Conservation (phyloP, 2,329 filamentous ascomycete species). For the Epichloe gansuensis region DNA sequence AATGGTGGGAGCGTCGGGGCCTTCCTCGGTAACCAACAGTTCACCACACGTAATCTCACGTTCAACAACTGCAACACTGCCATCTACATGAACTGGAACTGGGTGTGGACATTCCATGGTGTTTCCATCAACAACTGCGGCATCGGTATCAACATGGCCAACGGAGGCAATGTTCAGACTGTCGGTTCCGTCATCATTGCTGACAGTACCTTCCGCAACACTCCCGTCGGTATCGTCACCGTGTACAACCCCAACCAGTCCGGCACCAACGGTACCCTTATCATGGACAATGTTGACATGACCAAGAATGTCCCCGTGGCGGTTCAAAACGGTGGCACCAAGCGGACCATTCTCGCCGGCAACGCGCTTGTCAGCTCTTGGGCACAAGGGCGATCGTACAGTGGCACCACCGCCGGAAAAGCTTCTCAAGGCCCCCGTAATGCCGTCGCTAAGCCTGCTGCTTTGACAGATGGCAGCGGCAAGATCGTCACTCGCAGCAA, state of each 20-base stretch:
- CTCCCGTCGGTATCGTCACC: constrained; percentile 56
- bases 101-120: constrained; percentile 72
- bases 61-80: constrained; percentile 76
- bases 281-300: constrained; percentile 87
- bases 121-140: constrained; percentile 60
- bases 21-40: constrained; percentile 78
- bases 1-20: constrained; percentile 68
- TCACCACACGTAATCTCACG: constrained; percentile 68
- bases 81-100: constrained; percentile 86
- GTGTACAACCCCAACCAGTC: constrained; percentile 52
- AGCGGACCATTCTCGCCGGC: constrained; percentile 51
- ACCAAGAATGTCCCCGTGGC: constrained; percentile 50
- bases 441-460: constrained; percentile 48
- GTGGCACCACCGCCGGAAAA: constrained; percentile 29
- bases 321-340: constrained; percentile 45
- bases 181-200: constrained; percentile 77
- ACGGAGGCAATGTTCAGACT: constrained; percentile 47
- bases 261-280: constrained; percentile 64
- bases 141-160: constrained; percentile 70
- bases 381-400: constrained; percentile 68
- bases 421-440: constrained; percentile 46
- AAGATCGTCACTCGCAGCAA: constrained; percentile 73
- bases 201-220: constrained; percentile 69
- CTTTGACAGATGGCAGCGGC: constrained; percentile 50
- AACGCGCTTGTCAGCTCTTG: constrained; percentile 58